Evolutionary conservation across 108 stramenopile genomes (phyloP).

Genomic region (Cyclotella baltica): DNA sequence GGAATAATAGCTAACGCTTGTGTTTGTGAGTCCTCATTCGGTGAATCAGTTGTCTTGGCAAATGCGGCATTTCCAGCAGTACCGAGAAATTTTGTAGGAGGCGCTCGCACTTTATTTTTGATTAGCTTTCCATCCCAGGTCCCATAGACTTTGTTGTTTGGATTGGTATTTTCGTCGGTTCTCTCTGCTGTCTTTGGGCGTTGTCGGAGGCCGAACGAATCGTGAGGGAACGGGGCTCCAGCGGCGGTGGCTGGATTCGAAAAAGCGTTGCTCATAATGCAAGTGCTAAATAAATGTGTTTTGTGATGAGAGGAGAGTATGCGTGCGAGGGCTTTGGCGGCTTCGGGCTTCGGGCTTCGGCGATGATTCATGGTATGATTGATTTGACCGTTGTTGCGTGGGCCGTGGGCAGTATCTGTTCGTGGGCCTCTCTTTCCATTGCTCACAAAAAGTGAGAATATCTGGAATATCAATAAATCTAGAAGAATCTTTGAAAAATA

Average conservation of each 20-base stretch:
- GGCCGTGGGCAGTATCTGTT: no score
- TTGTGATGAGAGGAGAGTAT: not conserved
- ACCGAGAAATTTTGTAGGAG: slow-evolving; percentile 3
- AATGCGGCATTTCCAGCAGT: slow-evolving; percentile 5
- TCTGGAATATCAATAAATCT: no score
- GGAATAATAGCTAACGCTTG: slow-evolving; percentile 12
- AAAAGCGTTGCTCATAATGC: slow-evolving; percentile 15
- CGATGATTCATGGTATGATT: no score
- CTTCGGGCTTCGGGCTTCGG: no score
- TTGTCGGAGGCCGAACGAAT: slow-evolving; percentile 19
- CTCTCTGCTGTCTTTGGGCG: not conserved
- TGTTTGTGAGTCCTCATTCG: not conserved
- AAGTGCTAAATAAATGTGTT: no score
- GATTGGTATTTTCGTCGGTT: slow-evolving; percentile 13
- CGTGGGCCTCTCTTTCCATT: no score
- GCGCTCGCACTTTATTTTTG: slow-evolving; percentile 17
- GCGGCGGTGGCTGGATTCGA: slow-evolving; percentile 2
- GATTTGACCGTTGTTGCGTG: no score
- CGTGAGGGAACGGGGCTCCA: not conserved
- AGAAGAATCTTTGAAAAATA: no score
- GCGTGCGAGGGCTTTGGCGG: not conserved
- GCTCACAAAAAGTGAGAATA: no score
- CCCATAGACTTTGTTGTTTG: not conserved
- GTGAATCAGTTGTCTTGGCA: not conserved
- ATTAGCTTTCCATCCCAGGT: not conserved